Conservation (phyloP, 371 early-diverging fungal genomes). For the Mortierella sp. region DNA sequence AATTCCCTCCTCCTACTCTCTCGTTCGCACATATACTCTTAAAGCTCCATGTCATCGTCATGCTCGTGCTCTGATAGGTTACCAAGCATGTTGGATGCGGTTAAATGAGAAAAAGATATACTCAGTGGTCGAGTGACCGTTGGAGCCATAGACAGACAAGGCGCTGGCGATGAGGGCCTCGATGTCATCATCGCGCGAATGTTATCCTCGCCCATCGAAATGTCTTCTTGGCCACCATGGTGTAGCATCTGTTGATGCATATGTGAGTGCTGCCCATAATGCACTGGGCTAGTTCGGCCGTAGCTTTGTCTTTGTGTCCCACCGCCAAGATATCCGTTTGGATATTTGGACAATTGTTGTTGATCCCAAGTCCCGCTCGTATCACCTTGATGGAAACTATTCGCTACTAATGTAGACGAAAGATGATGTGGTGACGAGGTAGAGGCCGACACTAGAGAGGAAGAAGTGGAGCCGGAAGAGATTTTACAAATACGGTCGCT, state of each 20-base stretch:
- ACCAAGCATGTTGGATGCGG: constrained; percentile 37
- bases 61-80: constrained; percentile 48
- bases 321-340: constrained; percentile 18
- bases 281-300: constrained; percentile 16
- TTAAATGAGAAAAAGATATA: constrained; percentile 44
- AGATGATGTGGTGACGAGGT: neutral
- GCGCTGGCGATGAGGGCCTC: constrained; percentile 43
- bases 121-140: constrained; percentile 41
- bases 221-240: constrained; percentile 31
- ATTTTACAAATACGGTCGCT: constrained; percentile 15
- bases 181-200: constrained; percentile 26
- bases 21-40: neutral
- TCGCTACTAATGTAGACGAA: neutral
- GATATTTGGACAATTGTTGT: constrained; percentile 23
- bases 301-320: constrained; percentile 7
- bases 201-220: constrained; percentile 43
- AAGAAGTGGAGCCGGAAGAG: neutral
- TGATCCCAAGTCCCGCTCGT: constrained; percentile 21
- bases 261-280: constrained; percentile 20
- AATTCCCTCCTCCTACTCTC: neutral
- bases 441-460: neutral
- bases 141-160: constrained; percentile 47
- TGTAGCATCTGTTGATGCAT: constrained; percentile 17
- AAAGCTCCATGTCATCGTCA: constrained; percentile 55
- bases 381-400: constrained; percentile 13